These are phyloP conservation scores for Pinus tabuliformis DNA, from an alignment of 75 land plant genomes.

Conservation along the genomic window DNA sequence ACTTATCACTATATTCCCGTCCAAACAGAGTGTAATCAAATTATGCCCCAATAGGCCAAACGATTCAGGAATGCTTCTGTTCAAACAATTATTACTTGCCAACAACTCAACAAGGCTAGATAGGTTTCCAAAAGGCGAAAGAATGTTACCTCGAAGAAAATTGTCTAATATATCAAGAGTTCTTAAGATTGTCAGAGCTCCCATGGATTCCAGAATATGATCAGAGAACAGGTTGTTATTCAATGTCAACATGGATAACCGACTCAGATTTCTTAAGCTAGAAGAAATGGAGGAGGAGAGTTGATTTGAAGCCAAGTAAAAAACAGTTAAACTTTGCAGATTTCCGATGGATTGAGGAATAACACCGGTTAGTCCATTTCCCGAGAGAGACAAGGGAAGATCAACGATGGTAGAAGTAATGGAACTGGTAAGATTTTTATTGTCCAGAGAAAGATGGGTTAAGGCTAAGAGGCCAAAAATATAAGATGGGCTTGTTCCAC, in stretches of 20 bases:
- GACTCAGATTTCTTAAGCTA: not conserved
- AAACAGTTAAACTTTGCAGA: not conserved
- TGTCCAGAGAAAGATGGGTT: not conserved
- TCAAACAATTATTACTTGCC: not conserved
- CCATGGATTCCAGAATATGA: not conserved
- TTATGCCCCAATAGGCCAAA: conserved; percentile 11
- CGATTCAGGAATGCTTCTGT: not conserved
- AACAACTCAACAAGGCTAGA: not conserved
- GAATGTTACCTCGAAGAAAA: too few species aligned
- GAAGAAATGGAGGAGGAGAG: not conserved
- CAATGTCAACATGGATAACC: not conserved
- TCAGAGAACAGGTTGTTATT: not conserved
- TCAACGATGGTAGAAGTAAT: not conserved
- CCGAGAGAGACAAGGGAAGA: not conserved
- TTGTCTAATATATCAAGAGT: too few species aligned
- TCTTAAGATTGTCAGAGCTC: too few species aligned
- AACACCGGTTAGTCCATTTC: not conserved
- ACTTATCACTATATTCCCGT: conserved; percentile 28
- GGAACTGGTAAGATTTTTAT: conserved; percentile 3
- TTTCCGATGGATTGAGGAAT: too few species aligned
- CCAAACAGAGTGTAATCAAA: conserved; percentile 21
- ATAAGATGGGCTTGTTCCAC: too few species aligned
- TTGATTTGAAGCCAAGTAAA: not conserved
- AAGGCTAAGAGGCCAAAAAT: too few species aligned
- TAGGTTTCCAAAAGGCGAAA: too few species aligned